These are phyloP conservation scores for Taiozyma sp. DNA, from an alignment of 1,139 yeast genomes.

Conservation along the genomic window DNA sequence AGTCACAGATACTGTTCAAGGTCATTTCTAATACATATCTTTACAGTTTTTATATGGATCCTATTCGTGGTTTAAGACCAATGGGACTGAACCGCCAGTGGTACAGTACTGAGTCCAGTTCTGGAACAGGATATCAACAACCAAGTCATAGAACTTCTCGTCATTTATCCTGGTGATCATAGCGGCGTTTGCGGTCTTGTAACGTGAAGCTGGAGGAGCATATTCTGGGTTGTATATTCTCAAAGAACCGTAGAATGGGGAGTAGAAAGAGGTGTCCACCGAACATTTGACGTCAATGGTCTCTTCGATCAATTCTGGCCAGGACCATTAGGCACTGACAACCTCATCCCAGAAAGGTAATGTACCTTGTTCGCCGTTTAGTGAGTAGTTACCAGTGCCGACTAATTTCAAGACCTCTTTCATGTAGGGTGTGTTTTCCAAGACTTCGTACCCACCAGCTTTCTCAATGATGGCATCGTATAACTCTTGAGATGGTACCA, in stretches of 20 bases:
- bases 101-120: conserved; percentile 34
- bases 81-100: conserved; percentile 10
- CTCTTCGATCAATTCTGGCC: conserved; percentile 29
- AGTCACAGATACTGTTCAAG: background rate
- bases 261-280: conserved; percentile 34
- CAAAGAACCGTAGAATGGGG: conserved; percentile 36
- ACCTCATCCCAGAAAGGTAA: conserved; percentile 39
- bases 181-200: conserved; percentile 32
- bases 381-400: conserved; percentile 31
- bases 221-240: conserved; percentile 32
- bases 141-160: conserved; percentile 25
- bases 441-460: conserved; percentile 28
- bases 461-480: conserved; percentile 30
- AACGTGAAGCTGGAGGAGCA: conserved; percentile 27
- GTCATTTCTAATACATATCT: background rate
- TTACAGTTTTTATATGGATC: background rate
- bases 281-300: conserved; percentile 28
- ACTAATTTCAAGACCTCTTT: conserved; percentile 25
- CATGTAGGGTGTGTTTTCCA: conserved; percentile 26
- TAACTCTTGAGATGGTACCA: conserved; percentile 33
- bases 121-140: conserved; percentile 28
- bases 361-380: conserved; percentile 27
- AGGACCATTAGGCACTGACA: conserved; percentile 31
- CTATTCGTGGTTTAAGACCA: conserved; percentile 2
- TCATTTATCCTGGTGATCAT: conserved; percentile 29